Evolutionary conservation across 176 grass and related monocot genomes (phyloP).

Genomic region (Avena insularis): DNA sequence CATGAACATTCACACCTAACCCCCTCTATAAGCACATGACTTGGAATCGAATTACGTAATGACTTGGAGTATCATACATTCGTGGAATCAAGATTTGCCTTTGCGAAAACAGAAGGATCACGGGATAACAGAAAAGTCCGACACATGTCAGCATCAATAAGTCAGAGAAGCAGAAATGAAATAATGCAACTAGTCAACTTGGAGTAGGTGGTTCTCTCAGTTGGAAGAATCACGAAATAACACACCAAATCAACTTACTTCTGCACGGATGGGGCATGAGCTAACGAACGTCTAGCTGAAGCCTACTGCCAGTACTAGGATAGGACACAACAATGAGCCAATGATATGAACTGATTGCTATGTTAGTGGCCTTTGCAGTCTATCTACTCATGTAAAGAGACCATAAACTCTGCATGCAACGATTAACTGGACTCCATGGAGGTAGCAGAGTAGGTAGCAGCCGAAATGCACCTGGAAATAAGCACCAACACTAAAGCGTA

Average conservation of each 20-base stretch:
- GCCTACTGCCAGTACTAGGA: neutral
- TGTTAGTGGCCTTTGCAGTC: slow-evolving; percentile 5
- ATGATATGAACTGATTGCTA: neutral
- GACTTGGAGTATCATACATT: too few relatives aligned
- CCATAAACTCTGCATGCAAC: slow-evolving; percentile 27
- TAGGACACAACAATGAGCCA: slow-evolving; percentile 20
- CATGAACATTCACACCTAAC: too few relatives aligned
- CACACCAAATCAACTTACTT: slow-evolving; percentile 3
- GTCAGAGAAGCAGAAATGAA: neutral
- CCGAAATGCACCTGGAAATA: slow-evolving; percentile 42
- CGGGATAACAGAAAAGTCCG: neutral
- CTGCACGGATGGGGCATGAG: slow-evolving; percentile 7
- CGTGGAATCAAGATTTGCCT: neutral
- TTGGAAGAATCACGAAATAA: slow-evolving; percentile 19
- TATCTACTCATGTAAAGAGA: slow-evolving; percentile 44
- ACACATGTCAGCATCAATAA: neutral
- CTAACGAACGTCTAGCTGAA: slow-evolving; percentile 51
- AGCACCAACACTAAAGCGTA: slow-evolving; percentile 19
- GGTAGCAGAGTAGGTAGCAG: slow-evolving; percentile 43
- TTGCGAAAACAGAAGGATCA: neutral
- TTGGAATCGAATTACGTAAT: too few relatives aligned
- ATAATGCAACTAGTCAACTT: neutral
- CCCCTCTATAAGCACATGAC: too few relatives aligned
- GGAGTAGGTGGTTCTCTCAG: neutral
- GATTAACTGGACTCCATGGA: slow-evolving; percentile 14